Base-by-base conservation (phyloP, 1,284 basidiomycete species). In the Fomes fomentarius region DNA sequence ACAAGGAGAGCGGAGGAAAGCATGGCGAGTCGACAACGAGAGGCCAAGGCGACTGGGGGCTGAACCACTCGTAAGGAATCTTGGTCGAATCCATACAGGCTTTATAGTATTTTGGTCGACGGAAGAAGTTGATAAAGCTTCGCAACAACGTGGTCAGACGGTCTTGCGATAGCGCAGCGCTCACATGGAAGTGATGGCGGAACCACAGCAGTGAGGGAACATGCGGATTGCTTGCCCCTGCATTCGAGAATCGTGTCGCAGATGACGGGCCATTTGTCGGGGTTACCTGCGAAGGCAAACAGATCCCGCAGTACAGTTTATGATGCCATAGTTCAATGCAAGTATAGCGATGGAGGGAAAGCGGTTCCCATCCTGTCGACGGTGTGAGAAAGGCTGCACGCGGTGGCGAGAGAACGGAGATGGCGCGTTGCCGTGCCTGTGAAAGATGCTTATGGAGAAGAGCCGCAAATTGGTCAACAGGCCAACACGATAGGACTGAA, bases 1-100 rank as follows among this genome's bases (percentile, higher is more conserved):
- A 56, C 57, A 33, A 62, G 37, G 53, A 66, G 42, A 34, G 62
- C 63, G 33, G 65, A 52, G 43, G 65, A 62, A 58, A 65, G 56
- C 57, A 62, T 61, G 54, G 52, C 47, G 54, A 45, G 17, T 30
- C 37, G 42, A 47, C 19, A 40, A 40, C 47, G 41, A 26, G 40
- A 41, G 52, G 38, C 47, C 28, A n/a, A 28, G 31, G 25, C 28
- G 43, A 54, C 50, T 25, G 56, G 52, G 56, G 52, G 60, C 53
- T 40, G 47, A 22, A 53, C 48, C 35, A 43, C 50, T 60, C 50
- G 52, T 57, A 45, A 50, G 46, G 47, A 47, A 14, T 4, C 10
- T 22, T 21, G 35, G 25, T 41, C 24, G n/a, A 17, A 21, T 7
- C 21, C 11, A 17, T 22, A 37, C 37, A 14, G 17, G 31, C 39